Evolutionary conservation across 371 early-diverging fungal species (phyloP), one percentile per base, ranked within the genome.

Genomic region (Nematocida parisii): DNA sequence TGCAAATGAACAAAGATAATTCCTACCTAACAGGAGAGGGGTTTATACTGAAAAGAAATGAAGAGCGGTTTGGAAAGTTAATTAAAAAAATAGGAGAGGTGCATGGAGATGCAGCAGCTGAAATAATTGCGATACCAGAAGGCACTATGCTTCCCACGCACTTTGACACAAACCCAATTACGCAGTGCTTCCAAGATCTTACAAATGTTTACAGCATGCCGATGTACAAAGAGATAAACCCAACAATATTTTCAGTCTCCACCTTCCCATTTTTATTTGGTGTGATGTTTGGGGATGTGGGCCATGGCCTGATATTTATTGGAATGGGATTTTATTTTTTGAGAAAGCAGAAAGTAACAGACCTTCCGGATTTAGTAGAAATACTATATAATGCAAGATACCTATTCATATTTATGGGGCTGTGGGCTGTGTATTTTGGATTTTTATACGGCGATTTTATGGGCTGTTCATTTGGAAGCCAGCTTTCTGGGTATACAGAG

Each of bases 211-310:
- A 97, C 86, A 98, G 97, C 71, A 91, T 97, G 81, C 95, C 99
- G n/a, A 91, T 91, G 82, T 97, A 97, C 84, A 90, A 93, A 73
- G 99, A 99, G 89, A 95, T 97, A 84, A 99, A 99, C 87, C 98
- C 99, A 45, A 97, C 95, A 45, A 90, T 97, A 50, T 98, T 97
- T 84, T 94, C 95, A 0, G 87, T 93, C 39, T 93, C 96, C 57
- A 93, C 96, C 0, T 98, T 98, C 90, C 99, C 99, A 20, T 96
- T 97, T 88, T 85, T 98, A 71, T 98, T 98, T 89, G 97, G 97
- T 52, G 91, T 95, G 73, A 99, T 99, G 99, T 99, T 98, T 90
- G 98, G 98, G 75, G 99, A 99, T 89, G 90, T 96, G 57, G 97
- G 97, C 40, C 99, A 99, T 84, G 99, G 97, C 18, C 84, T 93